Base-by-base conservation (phyloP, 495 filamentous ascomycete genomes). In the Extremus antarcticus region DNA sequence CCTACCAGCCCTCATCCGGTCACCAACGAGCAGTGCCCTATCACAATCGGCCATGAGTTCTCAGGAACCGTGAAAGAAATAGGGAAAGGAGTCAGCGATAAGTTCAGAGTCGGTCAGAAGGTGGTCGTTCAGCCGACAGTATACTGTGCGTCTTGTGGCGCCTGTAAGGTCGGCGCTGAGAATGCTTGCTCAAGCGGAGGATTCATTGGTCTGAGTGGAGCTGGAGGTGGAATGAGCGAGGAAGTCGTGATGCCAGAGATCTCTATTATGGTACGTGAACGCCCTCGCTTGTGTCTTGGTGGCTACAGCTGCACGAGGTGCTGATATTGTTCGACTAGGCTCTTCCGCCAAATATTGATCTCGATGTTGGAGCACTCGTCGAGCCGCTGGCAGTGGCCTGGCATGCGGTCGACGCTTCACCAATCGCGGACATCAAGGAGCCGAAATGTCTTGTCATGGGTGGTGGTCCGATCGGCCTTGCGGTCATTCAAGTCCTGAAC, bases 21-120 rank as follows among this genome's bases (percentile, higher is more conserved):
- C 16, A 66, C 64, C n/a, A 55, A 59, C 47, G 59, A 62, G 25
- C 53, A 21, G 19, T 54, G 62, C 19, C 64, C 64, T 43, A 60
- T 66, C 29, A 66, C 64, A 8, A 57, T 66, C 22, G 64, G 64
- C 25, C 64, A 66, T 47, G 64, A 66, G 47, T 66, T 66, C 59
- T 54, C 51, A 23, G 64, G 62, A 24, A 61, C 55, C 13, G 55
- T 66, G 20, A 55, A 55, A 38, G 62, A 62, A 32, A 39, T 66
- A 35, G 64, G 64, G 20, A 49, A 23, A 2, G 56, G 53, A 10
- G 56, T 63, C 4, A 45, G 50, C 11, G 38, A 32, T 20, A n/a
- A n/a, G n/a, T 45, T 66, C 25, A 60, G 49, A 13, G n/a, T 60
- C 23, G 59, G 59, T 15, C 58, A 66, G 40, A 53, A 58, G 8